Percentiles rank a stretch among this genome's conserved stretches.
Conservation (phyloP, 1,284 basidiomycete species). For the Golubevia pallescens region DNA sequence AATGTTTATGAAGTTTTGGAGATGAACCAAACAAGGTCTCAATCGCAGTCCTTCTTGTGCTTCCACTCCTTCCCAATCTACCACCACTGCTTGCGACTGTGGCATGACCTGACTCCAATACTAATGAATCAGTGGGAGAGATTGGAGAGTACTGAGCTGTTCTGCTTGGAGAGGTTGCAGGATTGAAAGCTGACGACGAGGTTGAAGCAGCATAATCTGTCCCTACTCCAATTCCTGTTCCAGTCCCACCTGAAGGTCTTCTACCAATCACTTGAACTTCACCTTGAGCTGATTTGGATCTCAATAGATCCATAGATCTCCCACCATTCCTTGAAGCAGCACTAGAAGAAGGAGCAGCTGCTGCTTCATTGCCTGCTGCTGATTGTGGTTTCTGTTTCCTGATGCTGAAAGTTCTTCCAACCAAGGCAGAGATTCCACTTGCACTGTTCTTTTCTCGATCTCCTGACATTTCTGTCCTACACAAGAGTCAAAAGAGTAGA, state of each 20-base stretch:
- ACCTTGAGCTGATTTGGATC: background rate
- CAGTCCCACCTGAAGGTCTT: background rate
- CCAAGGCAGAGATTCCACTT: background rate
- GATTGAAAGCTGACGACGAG: background rate
- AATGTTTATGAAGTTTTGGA: no score
- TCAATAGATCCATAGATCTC: background rate
- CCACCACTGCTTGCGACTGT: no score
- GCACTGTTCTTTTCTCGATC: background rate
- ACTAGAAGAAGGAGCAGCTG: background rate
- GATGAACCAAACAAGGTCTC: no score
- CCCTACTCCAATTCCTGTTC: background rate
- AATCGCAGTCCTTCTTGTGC: no score
- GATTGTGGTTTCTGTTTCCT: background rate
- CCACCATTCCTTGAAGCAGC: background rate
- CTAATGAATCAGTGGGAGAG: background rate
- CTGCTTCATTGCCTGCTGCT: background rate
- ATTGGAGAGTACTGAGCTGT: background rate
- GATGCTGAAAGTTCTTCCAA: background rate
- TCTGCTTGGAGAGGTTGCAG: background rate
- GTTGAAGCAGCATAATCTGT: background rate
- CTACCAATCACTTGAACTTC: background rate
- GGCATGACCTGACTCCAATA: no score
- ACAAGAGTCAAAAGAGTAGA: no score
- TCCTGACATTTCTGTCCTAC: no score
- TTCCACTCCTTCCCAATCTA: no score